phyloP scores from a whole-genome alignment of 371 early-diverging fungal genomes.

The Apophysomyces elegans region DNA sequence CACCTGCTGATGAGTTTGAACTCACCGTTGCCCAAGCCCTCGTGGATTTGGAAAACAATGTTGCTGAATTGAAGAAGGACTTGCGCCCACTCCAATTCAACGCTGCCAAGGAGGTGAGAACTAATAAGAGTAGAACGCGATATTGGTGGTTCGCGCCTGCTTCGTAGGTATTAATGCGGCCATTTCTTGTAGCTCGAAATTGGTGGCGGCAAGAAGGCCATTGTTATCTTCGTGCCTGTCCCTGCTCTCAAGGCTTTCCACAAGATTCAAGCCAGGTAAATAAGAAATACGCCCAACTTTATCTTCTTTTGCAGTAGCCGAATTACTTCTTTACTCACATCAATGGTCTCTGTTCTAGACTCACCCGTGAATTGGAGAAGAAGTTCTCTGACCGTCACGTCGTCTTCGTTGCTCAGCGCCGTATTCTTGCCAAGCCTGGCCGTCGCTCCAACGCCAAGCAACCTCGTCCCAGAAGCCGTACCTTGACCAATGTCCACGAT shows the following conservation, averaged over 20 bases:
- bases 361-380: slow-evolving; percentile 98
- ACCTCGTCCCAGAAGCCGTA: slow-evolving; percentile 92
- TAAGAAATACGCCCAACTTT: neutral
- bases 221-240: slow-evolving; percentile 95
- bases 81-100: slow-evolving; percentile 89
- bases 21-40: slow-evolving; percentile 93
- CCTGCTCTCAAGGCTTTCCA: slow-evolving; percentile 90
- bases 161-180: neutral
- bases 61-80: slow-evolving; percentile 92
- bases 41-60: slow-evolving; percentile 90
- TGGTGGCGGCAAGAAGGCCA: slow-evolving; percentile 92
- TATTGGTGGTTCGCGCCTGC: neutral
- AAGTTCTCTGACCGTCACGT: slow-evolving; percentile 98
- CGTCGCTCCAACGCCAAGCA: slow-evolving; percentile 87
- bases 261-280: slow-evolving; percentile 86
- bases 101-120: slow-evolving; percentile 89
- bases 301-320: no score
- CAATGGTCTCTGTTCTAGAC: slow-evolving; percentile 26
- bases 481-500: slow-evolving; percentile 95
- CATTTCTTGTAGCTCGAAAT: slow-evolving; percentile 72
- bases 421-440: slow-evolving; percentile 91
- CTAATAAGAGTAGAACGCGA: neutral
- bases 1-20: slow-evolving; percentile 85
- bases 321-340: neutral
- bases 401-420: slow-evolving; percentile 89